Conservation (phyloP, 345 rosid genomes). For the Brassica juncea region DNA sequence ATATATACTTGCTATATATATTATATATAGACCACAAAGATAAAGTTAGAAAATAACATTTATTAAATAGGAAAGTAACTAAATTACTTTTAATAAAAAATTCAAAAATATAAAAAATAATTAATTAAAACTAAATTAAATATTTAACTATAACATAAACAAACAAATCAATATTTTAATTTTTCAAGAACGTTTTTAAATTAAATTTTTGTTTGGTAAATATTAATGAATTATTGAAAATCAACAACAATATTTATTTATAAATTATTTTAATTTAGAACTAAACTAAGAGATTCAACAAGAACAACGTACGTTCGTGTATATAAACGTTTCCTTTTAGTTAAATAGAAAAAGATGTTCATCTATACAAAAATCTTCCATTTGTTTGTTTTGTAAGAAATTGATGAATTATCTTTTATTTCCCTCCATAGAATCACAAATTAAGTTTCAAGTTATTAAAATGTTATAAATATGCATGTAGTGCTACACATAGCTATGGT, state of each 20-base stretch:
- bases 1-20: not conserved
- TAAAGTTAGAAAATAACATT: not conserved
- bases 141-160: not conserved
- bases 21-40: not conserved
- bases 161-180: too few relatives aligned
- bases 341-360: not conserved
- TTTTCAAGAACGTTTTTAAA: not conserved
- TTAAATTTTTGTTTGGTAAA: not conserved
- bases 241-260: not conserved
- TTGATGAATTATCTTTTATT: too few relatives aligned
- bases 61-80: not conserved
- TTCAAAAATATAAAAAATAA: not conserved
- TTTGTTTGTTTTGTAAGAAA: too few relatives aligned
- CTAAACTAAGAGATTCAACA: not conserved
- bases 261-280: not conserved
- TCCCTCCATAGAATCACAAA: not conserved
- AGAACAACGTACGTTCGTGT: not conserved
- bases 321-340: not conserved
- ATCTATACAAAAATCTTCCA: too few relatives aligned
- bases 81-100: not conserved
- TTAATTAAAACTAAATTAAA: not conserved
- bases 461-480: not conserved
- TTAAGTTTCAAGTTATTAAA: not conserved
- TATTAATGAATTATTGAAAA: not conserved
- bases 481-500: too few relatives aligned